A percentile compares a stretch with the other conserved stretches of the same genome.
These are phyloP conservation scores for Aquanectria penicillioides DNA, from an alignment of 2,329 filamentous ascomycete species.

Conservation along the genomic window DNA sequence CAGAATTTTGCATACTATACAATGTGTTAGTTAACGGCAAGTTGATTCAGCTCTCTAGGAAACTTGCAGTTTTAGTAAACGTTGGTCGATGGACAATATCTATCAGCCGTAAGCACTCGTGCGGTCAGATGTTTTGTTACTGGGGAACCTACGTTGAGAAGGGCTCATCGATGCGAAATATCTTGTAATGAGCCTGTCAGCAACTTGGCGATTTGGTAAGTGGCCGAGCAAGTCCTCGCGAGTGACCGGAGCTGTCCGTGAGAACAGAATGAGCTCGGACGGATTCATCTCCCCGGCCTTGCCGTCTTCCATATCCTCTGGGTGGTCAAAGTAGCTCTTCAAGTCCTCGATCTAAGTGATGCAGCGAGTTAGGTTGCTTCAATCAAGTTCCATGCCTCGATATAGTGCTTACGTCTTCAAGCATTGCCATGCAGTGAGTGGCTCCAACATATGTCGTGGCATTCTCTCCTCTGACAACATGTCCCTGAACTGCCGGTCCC, in stretches of 20 bases:
- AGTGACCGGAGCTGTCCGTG: slow-evolving; percentile 50
- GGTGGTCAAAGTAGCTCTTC: slow-evolving; percentile 65
- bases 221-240: slow-evolving; percentile 58
- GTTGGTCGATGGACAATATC: slow-evolving; percentile 64
- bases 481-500: slow-evolving; percentile 45
- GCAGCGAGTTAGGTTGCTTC: slow-evolving; percentile 18
- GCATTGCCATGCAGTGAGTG: slow-evolving; percentile 69
- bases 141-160: slow-evolving; percentile 55
- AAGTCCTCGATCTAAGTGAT: slow-evolving; percentile 64
- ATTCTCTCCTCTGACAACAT: slow-evolving; percentile 55
- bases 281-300: slow-evolving; percentile 49
- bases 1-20: slow-evolving; percentile 61
- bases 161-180: slow-evolving; percentile 65
- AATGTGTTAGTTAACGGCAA: slow-evolving; percentile 9
- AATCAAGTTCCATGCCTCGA: background rate
- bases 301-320: slow-evolving; percentile 50
- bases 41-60: background rate
- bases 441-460: slow-evolving; percentile 65
- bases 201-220: slow-evolving; percentile 57
- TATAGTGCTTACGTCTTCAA: slow-evolving; percentile 62
- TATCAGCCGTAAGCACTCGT: slow-evolving; percentile 38
- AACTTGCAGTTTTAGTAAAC: slow-evolving; percentile 57
- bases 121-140: background rate
- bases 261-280: slow-evolving; percentile 56
- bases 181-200: slow-evolving; percentile 61